Percentiles rank a stretch among this genome's conserved stretches.
Evolutionary conservation across 768 basidiomycete species (phyloP).

Genomic region (Hygrocybe coccinea): DNA sequence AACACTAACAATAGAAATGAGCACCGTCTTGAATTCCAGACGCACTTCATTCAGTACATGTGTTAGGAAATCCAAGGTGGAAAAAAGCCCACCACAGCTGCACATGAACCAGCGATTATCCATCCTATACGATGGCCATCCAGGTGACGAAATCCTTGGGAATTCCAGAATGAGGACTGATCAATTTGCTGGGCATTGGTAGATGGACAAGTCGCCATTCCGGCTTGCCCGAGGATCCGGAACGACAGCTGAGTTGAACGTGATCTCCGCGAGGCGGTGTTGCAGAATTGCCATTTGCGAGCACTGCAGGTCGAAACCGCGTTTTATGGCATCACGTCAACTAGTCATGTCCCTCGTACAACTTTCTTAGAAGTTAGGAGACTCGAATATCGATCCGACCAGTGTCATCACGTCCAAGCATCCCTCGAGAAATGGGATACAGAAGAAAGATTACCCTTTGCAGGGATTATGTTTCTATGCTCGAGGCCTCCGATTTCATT

Average conservation of each 20-base stretch:
- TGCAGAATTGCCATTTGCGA: not conserved
- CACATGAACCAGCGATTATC: conserved; percentile 54
- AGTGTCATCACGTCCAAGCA: no score
- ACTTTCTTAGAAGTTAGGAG: no score
- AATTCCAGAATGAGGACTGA: conserved; percentile 55
- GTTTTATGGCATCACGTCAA: no score
- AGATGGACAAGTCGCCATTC: conserved; percentile 41
- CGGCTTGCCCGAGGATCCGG: not conserved
- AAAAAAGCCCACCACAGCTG: conserved; percentile 40
- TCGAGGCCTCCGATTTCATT: no score
- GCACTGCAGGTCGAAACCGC: no score
- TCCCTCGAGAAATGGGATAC: no score
- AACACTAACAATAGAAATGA: conserved; percentile 55
- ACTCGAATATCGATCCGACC: no score
- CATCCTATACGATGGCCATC: conserved; percentile 58
- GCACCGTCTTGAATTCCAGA: conserved; percentile 47
- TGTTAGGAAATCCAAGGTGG: not conserved
- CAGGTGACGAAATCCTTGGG: conserved; percentile 38
- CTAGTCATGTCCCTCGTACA: no score
- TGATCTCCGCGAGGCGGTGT: no score
- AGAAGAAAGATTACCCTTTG: no score
- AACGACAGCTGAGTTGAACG: not conserved
- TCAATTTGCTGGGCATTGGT: conserved; percentile 47
- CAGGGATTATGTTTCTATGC: no score
- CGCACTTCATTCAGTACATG: not conserved